These are phyloP conservation scores for Phytophthora rubi DNA, from an alignment of 352 stramenopile species.

Conservation along the genomic window DNA sequence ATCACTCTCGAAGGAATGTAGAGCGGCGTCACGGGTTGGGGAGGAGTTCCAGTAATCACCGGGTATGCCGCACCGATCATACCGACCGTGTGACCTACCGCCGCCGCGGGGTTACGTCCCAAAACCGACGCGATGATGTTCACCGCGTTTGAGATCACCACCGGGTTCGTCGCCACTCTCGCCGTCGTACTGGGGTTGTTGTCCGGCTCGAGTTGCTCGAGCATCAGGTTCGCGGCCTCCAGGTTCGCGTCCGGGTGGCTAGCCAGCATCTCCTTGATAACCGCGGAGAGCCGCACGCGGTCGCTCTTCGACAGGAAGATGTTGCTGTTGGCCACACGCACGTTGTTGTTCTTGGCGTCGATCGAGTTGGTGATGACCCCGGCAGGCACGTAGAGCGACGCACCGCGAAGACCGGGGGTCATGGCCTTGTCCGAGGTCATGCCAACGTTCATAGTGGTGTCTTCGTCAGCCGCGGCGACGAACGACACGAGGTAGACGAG, in stretches of 20 bases:
- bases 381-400: not conserved
- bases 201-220: not conserved
- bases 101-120: constrained; percentile 9
- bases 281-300: constrained; percentile 20
- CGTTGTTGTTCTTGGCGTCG: constrained; percentile 23
- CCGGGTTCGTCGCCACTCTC: constrained; percentile 5
- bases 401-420: not conserved
- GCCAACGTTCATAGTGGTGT: not conserved
- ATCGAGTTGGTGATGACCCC: constrained; percentile 19
- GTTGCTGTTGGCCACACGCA: constrained; percentile 23
- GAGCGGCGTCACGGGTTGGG: not conserved
- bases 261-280: constrained; percentile 20
- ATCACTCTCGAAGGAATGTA: not conserved
- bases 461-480: constrained; percentile 16
- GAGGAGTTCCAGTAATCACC: not conserved
- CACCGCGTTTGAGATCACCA: constrained; percentile 3
- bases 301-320: constrained; percentile 21
- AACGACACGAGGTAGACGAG: constrained; percentile 20
- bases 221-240: not conserved
- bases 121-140: constrained; percentile 20
- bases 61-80: constrained; percentile 10
- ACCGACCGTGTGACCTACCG: constrained; percentile 15
- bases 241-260: constrained; percentile 2
- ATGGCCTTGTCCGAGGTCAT: constrained; percentile 12
- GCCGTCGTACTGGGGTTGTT: not conserved